Conservation (phyloP, 2,329 filamentous ascomycete species). For the Aspergillus latus region DNA sequence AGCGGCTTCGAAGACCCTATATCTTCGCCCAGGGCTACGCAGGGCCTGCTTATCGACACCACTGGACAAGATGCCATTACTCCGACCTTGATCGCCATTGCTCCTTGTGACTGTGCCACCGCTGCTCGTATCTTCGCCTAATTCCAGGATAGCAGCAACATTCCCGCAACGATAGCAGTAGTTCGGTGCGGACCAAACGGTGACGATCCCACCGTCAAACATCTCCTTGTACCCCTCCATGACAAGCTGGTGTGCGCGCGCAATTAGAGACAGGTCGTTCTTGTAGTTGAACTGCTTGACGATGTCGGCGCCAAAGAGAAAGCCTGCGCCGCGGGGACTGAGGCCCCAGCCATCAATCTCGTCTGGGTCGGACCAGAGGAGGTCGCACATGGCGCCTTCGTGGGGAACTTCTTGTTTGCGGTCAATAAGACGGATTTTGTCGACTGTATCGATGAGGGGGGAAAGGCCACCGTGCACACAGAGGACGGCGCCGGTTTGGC, state of each 20-base stretch:
- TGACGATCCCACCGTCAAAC: constrained; percentile 94
- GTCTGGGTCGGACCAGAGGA: constrained; percentile 96
- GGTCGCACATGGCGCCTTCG: constrained; percentile 97
- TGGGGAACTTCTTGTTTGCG: constrained; percentile 98
- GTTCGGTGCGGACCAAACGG: constrained; percentile 97
- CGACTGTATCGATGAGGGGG: constrained; percentile 86
- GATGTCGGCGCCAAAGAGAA: constrained; percentile 92
- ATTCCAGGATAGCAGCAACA: constrained; percentile 89
- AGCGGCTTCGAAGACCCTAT: constrained; percentile 93
- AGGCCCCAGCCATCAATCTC: constrained; percentile 94
- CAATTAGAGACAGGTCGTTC: constrained; percentile 89
- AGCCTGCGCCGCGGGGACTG: constrained; percentile 89
- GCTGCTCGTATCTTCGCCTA: constrained; percentile 83
- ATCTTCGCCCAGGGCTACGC: constrained; percentile 78
- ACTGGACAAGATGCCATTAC: constrained; percentile 52
- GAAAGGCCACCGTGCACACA: constrained; percentile 95
- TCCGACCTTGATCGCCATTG: constrained; percentile 47
- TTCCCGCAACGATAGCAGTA: constrained; percentile 97
- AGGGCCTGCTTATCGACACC: constrained; percentile 45
- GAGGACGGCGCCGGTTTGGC: constrained; percentile 77
- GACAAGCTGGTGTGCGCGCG: constrained; percentile 91
- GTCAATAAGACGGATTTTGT: constrained; percentile 93
- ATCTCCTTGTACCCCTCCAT: constrained; percentile 99
- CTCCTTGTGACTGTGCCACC: constrained; percentile 67
- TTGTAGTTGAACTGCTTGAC: constrained; percentile 94